Evolutionary conservation across 345 rosid species (phyloP), one percentile per base, ranked within the genome.

Genomic region (Odontarrhena argentea): DNA sequence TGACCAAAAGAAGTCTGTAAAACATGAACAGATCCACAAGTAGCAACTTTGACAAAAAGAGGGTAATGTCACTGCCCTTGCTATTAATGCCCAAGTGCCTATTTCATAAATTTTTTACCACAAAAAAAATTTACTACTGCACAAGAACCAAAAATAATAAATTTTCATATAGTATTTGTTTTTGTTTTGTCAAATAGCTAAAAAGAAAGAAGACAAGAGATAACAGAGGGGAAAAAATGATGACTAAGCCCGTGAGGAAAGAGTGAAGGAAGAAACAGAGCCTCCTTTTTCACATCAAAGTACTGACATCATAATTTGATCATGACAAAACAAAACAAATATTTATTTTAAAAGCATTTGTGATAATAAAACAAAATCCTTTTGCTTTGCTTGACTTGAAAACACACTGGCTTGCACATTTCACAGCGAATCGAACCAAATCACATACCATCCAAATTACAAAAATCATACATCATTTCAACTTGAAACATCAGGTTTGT

Each of bases 191-290:
- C 13, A 8, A 22, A 14, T 46, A 36, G 30, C 10, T 46, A 36
- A 7, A 77, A 65, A 74, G 71, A 34, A 68, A 74, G 68, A 60
- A 65, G 80, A 77, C 71, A 76, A 66, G 55, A 65, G 37, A 38
- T 55, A 63, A 73, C 74, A 69, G 71, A 74, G 73, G 60, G 62
- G 54, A 34, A 65, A 74, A 76, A 32, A 71, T 71, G 66, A 79
- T 76, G 66, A 79, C 74, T 59, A 74, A 54, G 50, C 68, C 78
- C 75, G 64, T 63, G 72, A 74, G 69, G 69, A 79, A 61, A 68
- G 35, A 66, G 63, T 82, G 78, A 73, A 72, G 71, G 69, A 60
- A 73, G 69, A 74, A 74, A 70, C 69, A 77, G 52, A 49, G 65
- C 73, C 62, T 67, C 71, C 62, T 74, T 67, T 74, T 74, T 71